phyloP scores from a whole-genome alignment of 768 basidiomycete genomes.

The Trametes villosa region DNA sequence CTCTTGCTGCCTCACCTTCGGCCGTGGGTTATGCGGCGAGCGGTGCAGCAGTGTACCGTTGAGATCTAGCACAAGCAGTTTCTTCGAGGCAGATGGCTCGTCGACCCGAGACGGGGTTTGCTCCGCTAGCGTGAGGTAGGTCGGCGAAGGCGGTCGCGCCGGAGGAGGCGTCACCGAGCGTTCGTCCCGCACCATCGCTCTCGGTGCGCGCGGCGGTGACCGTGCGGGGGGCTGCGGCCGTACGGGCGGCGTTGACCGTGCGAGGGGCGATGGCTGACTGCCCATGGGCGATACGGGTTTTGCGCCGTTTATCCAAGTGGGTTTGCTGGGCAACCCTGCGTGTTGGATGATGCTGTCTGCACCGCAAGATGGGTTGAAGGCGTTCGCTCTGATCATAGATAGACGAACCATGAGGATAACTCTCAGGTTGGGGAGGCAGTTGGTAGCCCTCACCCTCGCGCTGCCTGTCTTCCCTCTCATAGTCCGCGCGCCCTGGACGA shows the following conservation, averaged over 20 bases:
- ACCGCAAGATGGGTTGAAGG: conserved; percentile 1
- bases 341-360: conserved; percentile 1
- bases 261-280: background rate
- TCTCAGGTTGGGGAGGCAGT: conserved; percentile 6
- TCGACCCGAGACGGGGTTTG: conserved; percentile 33
- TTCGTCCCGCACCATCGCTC: conserved; percentile 2
- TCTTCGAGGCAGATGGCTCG: conserved; percentile 44
- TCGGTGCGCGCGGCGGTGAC: background rate
- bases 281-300: too few species aligned
- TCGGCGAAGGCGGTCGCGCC: conserved; percentile 36
- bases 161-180: conserved; percentile 27
- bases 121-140: conserved; percentile 41
- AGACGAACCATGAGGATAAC: conserved; percentile 18
- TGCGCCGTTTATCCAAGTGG: background rate
- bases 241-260: too few species aligned
- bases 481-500: background rate
- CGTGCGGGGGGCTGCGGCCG: too few species aligned
- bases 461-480: background rate
- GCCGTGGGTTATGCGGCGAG: conserved; percentile 39
- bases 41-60: conserved; percentile 77
- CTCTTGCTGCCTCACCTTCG: background rate
- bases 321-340: background rate
- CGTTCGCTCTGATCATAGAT: background rate
- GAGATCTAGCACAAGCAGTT: conserved; percentile 75
- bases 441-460: conserved; percentile 16